A percentile compares a stretch with the other conserved stretches of the same genome.
These are phyloP conservation scores for Neurospora crassa DNA, from an alignment of 2,329 filamentous ascomycete species.

Conservation along the genomic window DNA sequence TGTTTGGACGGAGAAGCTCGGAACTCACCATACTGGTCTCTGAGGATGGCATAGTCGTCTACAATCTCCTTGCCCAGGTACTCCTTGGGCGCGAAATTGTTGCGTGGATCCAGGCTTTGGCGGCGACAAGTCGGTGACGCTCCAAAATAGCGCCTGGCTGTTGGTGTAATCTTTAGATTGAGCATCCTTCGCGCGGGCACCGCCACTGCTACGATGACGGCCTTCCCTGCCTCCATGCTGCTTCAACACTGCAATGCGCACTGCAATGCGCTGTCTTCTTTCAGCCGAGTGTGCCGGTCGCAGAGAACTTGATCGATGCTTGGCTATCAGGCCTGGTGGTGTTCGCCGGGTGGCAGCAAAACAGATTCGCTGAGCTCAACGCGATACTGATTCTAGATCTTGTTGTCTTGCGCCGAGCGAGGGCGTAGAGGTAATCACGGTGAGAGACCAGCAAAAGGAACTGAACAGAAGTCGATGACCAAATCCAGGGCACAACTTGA, in stretches of 20 bases:
- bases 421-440: background rate
- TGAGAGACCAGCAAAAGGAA: background rate
- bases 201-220: background rate
- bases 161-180: background rate
- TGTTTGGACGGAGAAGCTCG: background rate
- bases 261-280: background rate
- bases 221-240: background rate
- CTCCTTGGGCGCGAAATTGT: background rate
- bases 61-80: slow-evolving; percentile 15
- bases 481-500: background rate
- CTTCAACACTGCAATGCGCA: background rate
- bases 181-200: background rate
- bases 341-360: background rate
- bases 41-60: slow-evolving; percentile 16
- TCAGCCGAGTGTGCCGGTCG: background rate
- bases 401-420: background rate
- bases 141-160: background rate
- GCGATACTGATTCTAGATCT: background rate
- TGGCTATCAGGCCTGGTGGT: background rate
- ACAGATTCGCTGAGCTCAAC: background rate
- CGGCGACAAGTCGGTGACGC: background rate
- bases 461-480: background rate
- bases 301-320: background rate
- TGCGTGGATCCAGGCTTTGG: background rate
- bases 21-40: slow-evolving; percentile 14